A percentile compares a stretch with the other conserved stretches of the same genome.
phyloP scores from a whole-genome alignment of 768 basidiomycete species.

The Phanerodontia chrysosporium region DNA sequence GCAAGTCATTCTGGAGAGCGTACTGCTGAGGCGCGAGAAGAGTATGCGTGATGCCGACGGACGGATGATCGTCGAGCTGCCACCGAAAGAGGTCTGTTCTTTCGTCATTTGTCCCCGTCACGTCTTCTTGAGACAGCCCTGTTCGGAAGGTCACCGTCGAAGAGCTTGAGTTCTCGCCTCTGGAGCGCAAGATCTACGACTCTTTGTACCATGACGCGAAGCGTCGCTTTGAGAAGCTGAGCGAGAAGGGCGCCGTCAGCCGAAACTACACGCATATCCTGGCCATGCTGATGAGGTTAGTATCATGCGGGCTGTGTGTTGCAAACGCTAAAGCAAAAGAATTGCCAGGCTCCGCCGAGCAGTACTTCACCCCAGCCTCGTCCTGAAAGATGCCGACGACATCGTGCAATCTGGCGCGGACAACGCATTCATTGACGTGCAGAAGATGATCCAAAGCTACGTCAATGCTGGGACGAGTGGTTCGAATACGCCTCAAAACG shows the following conservation, averaged over 20 bases:
- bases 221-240: conserved; percentile 72
- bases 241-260: conserved; percentile 71
- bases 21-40: conserved; percentile 88
- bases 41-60: conserved; percentile 86
- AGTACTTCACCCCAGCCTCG: conserved; percentile 86
- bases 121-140: conserved; percentile 1
- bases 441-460: conserved; percentile 46
- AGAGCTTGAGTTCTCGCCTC: conserved; percentile 70
- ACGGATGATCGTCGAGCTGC: conserved; percentile 83
- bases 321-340: neutral
- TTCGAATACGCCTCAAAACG: conserved; percentile 12
- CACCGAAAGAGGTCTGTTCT: conserved; percentile 66
- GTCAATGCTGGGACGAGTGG: conserved; percentile 14
- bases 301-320: too few relatives aligned
- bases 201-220: conserved; percentile 80
- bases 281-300: conserved; percentile 91
- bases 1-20: conserved; percentile 87
- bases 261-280: conserved; percentile 86
- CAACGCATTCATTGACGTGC: conserved; percentile 48
- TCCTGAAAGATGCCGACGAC: conserved; percentile 47
- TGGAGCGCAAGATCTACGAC: conserved; percentile 87
- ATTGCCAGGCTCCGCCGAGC: conserved; percentile 79
- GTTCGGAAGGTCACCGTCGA: conserved; percentile 56
- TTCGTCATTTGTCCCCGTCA: neutral
- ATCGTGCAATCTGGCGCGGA: conserved; percentile 37